These are phyloP conservation scores for Claviceps africana DNA, from an alignment of 2,329 filamentous ascomycete genomes.

Conservation along the genomic window DNA sequence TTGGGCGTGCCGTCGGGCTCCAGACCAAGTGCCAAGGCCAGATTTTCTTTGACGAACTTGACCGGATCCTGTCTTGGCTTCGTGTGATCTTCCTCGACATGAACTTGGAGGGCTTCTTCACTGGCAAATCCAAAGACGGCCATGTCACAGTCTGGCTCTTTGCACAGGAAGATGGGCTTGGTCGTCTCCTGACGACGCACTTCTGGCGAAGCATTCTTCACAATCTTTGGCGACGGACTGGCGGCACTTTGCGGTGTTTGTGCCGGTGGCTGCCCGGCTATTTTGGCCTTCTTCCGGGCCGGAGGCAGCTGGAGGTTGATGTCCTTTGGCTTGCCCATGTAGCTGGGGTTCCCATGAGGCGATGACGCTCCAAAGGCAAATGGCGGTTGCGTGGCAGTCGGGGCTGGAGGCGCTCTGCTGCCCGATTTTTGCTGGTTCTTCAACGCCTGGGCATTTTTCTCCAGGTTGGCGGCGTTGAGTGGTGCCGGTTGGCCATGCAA, in stretches of 20 bases:
- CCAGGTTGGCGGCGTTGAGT: slow-evolving; percentile 33
- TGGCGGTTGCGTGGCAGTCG: slow-evolving; percentile 42
- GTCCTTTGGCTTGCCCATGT: slow-evolving; percentile 36
- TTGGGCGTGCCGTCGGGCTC: slow-evolving; percentile 33
- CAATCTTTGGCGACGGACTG: slow-evolving; percentile 33
- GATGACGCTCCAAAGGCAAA: slow-evolving; percentile 42
- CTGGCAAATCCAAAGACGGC: slow-evolving; percentile 34
- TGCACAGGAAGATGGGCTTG: slow-evolving; percentile 34
- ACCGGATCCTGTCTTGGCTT: slow-evolving; percentile 40
- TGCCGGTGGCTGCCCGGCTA: slow-evolving; percentile 23
- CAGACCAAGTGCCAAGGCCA: slow-evolving; percentile 36
- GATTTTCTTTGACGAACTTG: slow-evolving; percentile 36
- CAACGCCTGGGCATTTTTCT: slow-evolving; percentile 36
- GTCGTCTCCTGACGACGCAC: slow-evolving; percentile 21
- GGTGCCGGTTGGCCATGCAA: slow-evolving; percentile 16
- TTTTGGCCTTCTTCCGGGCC: slow-evolving; percentile 44
- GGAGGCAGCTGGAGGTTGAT: slow-evolving; percentile 43
- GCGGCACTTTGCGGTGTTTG: slow-evolving; percentile 23
- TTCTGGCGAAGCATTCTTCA: slow-evolving; percentile 35
- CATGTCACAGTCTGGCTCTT: slow-evolving; percentile 40
- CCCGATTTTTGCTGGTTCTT: slow-evolving; percentile 23
- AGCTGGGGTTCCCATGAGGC: slow-evolving; percentile 45
- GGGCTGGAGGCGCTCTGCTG: slow-evolving; percentile 40
- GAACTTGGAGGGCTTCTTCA: slow-evolving; percentile 38
- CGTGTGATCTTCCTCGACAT: slow-evolving; percentile 45